A percentile compares a stretch with the other conserved stretches of the same genome.
phyloP scores from a whole-genome alignment of 192 early-diverging fungal genomes.

The Coemansia sp. region DNA sequence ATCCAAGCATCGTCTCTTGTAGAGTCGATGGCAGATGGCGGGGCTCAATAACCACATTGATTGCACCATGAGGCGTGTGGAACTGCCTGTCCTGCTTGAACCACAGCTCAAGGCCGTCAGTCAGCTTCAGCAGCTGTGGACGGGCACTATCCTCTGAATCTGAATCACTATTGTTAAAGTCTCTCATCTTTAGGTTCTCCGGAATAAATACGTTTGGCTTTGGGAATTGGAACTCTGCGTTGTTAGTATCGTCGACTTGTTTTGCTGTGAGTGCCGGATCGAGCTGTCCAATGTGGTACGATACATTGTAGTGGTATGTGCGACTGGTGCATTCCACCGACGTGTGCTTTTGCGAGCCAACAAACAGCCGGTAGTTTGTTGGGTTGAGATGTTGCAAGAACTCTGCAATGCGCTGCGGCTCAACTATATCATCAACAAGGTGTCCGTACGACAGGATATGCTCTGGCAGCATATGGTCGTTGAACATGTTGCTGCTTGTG shows the following conservation, averaged over 20 bases:
- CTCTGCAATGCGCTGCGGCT: conserved; percentile 60
- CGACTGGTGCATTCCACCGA: conserved; percentile 36
- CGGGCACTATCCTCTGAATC: background rate
- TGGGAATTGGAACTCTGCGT: conserved; percentile 57
- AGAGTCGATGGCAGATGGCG: conserved; percentile 43
- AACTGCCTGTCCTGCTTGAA: conserved; percentile 90
- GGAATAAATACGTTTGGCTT: conserved; percentile 77
- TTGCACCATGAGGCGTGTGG: conserved; percentile 76
- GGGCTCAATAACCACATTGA: conserved; percentile 58
- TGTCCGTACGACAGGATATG: conserved; percentile 63
- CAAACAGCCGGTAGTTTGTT: conserved; percentile 58
- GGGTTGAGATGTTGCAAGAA: conserved; percentile 58
- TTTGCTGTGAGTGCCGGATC: conserved; percentile 4
- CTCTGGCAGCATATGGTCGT: conserved; percentile 60
- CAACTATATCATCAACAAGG: conserved; percentile 60
- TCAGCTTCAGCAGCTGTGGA: conserved; percentile 16
- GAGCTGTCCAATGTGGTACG: conserved; percentile 59
- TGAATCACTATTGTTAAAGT: background rate
- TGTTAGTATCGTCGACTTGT: background rate
- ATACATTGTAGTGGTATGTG: conserved; percentile 75
- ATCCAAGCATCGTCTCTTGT: conserved; percentile 58
- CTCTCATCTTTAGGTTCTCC: conserved; percentile 62
- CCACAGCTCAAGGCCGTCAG: conserved; percentile 66
- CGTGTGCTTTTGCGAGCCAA: conserved; percentile 38
- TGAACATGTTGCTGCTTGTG: conserved; percentile 65